Conservation (phyloP, 2,329 filamentous ascomycete genomes). For the Cladosporium colombiae region DNA sequence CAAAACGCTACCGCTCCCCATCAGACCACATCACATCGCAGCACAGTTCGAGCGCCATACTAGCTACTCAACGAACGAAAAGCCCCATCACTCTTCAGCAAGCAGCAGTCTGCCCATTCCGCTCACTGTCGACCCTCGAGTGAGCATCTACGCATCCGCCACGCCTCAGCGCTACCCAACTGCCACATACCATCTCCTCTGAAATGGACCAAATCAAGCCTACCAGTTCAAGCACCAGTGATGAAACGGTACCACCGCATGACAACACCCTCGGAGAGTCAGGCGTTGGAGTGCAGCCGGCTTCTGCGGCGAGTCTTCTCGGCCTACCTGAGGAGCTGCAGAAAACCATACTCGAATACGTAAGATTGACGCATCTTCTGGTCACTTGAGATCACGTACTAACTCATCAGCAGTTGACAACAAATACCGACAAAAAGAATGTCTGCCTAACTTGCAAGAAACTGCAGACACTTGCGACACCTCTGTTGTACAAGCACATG, state of each 20-base stretch:
- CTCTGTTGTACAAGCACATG: slow-evolving; percentile 5
- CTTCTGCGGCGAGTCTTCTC: background rate
- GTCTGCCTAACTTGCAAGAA: background rate
- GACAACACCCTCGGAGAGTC: background rate
- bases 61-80: too few species aligned
- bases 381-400: background rate
- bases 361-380: background rate
- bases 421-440: background rate
- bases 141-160: background rate
- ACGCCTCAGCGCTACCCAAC: too few species aligned
- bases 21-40: too few species aligned
- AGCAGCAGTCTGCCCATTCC: too few species aligned
- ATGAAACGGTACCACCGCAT: too few species aligned
- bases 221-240: too few species aligned
- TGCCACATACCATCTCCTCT: background rate
- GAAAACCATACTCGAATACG: slow-evolving; percentile 2
- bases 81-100: too few species aligned
- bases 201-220: too few species aligned
- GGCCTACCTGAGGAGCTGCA: slow-evolving; percentile 6
- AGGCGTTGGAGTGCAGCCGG: background rate
- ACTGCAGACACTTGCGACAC: background rate
- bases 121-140: too few species aligned
- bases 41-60: too few species aligned
- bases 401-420: background rate
- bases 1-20: too few species aligned